phyloP scores from a whole-genome alignment of 2,329 filamentous ascomycete genomes.

The Venturia oleaginea region DNA sequence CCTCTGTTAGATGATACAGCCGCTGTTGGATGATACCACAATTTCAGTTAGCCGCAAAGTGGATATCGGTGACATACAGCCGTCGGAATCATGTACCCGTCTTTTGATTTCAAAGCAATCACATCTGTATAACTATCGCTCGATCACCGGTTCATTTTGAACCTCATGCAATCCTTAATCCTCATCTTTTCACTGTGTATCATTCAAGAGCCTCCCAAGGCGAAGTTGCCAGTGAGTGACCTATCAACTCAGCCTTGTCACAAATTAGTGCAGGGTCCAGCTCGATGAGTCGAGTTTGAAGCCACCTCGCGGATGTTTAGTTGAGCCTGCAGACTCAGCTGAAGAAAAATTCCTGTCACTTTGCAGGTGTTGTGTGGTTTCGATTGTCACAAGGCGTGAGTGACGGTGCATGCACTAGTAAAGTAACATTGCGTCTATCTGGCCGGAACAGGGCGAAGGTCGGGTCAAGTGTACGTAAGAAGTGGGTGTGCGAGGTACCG shows the following conservation, averaged over 20 bases:
- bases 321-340: background rate
- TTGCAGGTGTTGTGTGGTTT: background rate
- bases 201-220: conserved; percentile 12
- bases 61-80: too few species aligned
- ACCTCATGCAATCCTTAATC: too few species aligned
- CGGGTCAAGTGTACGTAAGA: background rate
- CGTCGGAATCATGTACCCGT: too few species aligned
- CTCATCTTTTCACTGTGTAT: too few species aligned
- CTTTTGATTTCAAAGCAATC: too few species aligned
- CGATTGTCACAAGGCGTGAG: background rate
- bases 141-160: too few species aligned
- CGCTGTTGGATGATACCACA: too few species aligned
- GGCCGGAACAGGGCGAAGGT: background rate
- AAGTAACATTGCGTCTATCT: background rate
- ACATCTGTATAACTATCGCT: too few species aligned
- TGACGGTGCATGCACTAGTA: background rate
- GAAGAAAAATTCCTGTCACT: background rate
- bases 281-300: background rate
- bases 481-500: background rate
- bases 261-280: background rate
- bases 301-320: background rate
- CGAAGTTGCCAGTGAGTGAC: conserved; percentile 7
- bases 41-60: too few species aligned
- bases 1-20: too few species aligned
- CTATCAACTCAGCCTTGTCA: background rate